Base-by-base conservation (phyloP, 495 filamentous ascomycete genomes). In the Annulohypoxylon moriforme region DNA sequence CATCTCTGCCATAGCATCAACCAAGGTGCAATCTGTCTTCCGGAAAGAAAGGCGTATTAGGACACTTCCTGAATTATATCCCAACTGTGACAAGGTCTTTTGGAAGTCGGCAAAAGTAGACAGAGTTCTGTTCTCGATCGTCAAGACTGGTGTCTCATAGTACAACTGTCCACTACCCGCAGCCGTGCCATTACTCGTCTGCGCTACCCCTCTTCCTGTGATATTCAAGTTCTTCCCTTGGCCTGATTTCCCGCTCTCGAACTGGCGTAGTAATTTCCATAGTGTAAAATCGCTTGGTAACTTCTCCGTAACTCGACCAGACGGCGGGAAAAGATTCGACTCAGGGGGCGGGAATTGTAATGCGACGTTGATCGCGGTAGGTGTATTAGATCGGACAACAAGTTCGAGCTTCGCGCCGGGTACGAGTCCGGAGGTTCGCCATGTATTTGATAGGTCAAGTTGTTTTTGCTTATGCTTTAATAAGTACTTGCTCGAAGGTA, bases 321-420 rank as follows among this genome's bases (percentile, higher is more conserved):
- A 89, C 9, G 83, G 83, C 10, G 81, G 81, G 46, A 74, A 77
- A 53, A 82, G 82, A 13, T 80, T 83, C 4, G 86, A 86, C 75
- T 92, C 92, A 4, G 86, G 85, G 24, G 89, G 84, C 25, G 91
- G 91, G 11, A 97, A 83, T 75, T 97, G 93, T 18, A 99, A 84
- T 4, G 92, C 94, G 22, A 98, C 90, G 22, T 90, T 92, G 59
- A 99, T 89, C 31, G 92, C 89, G 10, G 93, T 89, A 1, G 94
- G 91, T 0, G 93, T 94, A 52, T 89, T 90, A 29, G 93, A 95
- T 59, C 89, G 86, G 67, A 91, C 88, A n/a, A 97, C 90, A 50
- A 98, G 91, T 72, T 99, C 94, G 20, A 99, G 86, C 72, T 96
- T 97, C 25, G 96, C 94, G 29, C 96, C 96, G 14, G 93, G 87